Evolutionary conservation across 768 basidiomycete species (phyloP), one percentile per base, ranked within the genome.

Genomic region (Boletus reticuloceps): DNA sequence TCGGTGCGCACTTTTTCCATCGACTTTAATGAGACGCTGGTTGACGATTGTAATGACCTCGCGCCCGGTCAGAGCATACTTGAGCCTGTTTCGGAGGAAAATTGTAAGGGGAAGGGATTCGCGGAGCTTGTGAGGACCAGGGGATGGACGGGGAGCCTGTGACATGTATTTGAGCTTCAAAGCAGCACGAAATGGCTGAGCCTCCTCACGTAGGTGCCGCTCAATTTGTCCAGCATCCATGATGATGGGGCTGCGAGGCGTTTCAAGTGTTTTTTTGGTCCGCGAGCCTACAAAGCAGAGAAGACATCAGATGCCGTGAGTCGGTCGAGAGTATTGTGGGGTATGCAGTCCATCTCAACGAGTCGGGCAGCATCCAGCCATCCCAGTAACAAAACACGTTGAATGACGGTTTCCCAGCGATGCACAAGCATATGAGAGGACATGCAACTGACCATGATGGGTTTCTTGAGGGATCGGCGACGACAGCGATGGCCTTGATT

Each of bases 141-240:
- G 89, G 53, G 95, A 97, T 55, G 96, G 95, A 67, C 94, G 90
- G 63, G 94, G 93, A 71, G 94, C 94, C 94, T 92, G 64, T 40
- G 50, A 46, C n/a, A 45, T 27, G 16, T 32, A 25, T 41, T 55
- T 64, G 29, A 67, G 57, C 29, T 40, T 55, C 17, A 22, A 48
- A 4, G 9, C 16, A n/a, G 22, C 6, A 27, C 36, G 22, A 11
- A 37, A 54, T 20, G 17, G 27, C 7, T 12, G 7, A 45, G 25
- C 37, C 36, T 58, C 75, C 89, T 73, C 76, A 94, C 93, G 67
- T 92, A 96, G 64, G 93, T 94, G 56, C 93, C 93, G 77, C 90
- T 87, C 68, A 99, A 77, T 81, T 99, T 99, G 83, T 98, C 94
- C 61, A 99, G 84, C 95, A 99, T 98, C 97, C 97, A 99, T 80